Conservation (phyloP, 73 alveolate species). For the Paraurostyla sp. region DNA sequence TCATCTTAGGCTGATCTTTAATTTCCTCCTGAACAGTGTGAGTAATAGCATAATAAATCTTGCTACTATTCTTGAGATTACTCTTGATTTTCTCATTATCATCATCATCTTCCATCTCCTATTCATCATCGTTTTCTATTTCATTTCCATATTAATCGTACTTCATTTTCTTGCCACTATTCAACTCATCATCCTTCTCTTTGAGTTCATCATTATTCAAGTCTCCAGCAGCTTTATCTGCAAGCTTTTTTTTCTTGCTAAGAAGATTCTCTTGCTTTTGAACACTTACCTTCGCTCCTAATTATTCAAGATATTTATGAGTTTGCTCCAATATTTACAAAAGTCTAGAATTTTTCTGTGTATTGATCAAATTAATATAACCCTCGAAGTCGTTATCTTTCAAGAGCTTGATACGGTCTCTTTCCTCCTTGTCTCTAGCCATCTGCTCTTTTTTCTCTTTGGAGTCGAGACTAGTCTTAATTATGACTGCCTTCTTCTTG, state of each 20-base stretch:
- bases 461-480: conserved; percentile 89
- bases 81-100: conserved; percentile 68
- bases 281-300: conserved; percentile 95
- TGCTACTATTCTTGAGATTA: conserved; percentile 76
- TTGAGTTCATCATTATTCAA: conserved; percentile 67
- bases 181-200: conserved; percentile 14
- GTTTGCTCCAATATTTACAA: conserved; percentile 96
- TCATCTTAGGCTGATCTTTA: conserved; percentile 88
- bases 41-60: conserved; percentile 93
- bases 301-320: conserved; percentile 91
- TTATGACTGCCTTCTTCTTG: conserved; percentile 88
- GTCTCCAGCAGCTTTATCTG: conserved; percentile 47
- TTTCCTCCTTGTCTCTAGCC: conserved; percentile 89
- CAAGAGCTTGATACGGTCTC: conserved; percentile 91
- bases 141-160: conserved; percentile 70
- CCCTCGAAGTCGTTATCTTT: conserved; percentile 95
- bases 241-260: conserved; percentile 63
- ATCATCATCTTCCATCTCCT: conserved; percentile 60
- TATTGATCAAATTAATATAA: conserved; percentile 86
- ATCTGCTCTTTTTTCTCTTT: conserved; percentile 89
- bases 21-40: conserved; percentile 96
- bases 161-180: not conserved
- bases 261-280: conserved; percentile 84
- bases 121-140: conserved; percentile 72
- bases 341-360: conserved; percentile 95